Percentiles rank a stretch among this genome's conserved stretches.
Evolutionary conservation across 306 rosid genomes (phyloP).

Genomic region (Hippophae tibetana): DNA sequence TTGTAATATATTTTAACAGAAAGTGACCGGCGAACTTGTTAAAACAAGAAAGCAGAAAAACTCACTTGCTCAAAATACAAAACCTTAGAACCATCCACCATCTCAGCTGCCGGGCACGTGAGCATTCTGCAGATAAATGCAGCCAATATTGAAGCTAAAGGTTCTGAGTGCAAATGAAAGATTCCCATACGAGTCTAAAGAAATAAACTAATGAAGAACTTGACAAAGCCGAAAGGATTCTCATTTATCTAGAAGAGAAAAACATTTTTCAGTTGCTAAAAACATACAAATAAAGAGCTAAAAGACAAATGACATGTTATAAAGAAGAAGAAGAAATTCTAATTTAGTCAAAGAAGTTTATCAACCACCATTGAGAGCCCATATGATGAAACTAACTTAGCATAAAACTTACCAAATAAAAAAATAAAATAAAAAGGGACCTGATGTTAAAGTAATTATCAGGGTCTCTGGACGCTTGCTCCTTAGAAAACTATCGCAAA

Average conservation of each 20-base stretch:
- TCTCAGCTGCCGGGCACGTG: conserved; percentile 92
- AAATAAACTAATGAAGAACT: no score
- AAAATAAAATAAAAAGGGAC: conserved; percentile 12
- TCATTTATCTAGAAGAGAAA: no score
- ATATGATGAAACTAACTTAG: not conserved
- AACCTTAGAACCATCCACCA: conserved; percentile 83
- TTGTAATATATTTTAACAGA: not conserved
- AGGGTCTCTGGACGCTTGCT: conserved; percentile 89
- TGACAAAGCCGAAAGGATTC: no score
- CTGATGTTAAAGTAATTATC: conserved; percentile 89
- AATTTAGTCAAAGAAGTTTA: no score
- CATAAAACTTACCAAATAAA: not conserved
- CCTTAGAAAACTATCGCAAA: conserved; percentile 53
- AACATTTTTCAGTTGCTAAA: no score
- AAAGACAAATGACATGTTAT: no score
- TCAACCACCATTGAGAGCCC: not conserved
- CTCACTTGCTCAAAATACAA: conserved; percentile 85
- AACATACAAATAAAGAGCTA: no score
- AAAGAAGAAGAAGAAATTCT: no score
- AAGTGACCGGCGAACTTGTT: not conserved
- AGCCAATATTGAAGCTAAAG: not conserved
- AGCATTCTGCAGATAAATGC: conserved; percentile 23
- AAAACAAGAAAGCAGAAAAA: not conserved
- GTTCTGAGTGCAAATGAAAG: not conserved
- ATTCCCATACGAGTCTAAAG: not conserved